A percentile compares a stretch with the other conserved stretches of the same genome.
These are phyloP conservation scores for Trichoderma cornu-damae DNA, from an alignment of 2,329 filamentous ascomycete species.

Conservation along the genomic window DNA sequence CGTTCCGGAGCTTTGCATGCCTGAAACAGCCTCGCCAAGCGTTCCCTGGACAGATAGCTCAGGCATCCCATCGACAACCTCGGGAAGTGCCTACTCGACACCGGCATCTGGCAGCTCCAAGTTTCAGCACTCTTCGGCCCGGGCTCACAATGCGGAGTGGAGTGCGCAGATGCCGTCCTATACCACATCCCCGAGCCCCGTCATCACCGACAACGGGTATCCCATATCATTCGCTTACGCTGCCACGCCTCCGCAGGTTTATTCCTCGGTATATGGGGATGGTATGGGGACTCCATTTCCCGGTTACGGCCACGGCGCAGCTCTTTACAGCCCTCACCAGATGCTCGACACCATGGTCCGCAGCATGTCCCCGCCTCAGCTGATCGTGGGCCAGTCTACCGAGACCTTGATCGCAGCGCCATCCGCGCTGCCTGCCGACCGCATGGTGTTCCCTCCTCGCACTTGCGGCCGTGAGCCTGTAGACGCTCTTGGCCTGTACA, in stretches of 20 bases:
- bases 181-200: conserved; percentile 22
- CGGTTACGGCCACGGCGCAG: conserved; percentile 34
- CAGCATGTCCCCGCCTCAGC: conserved; percentile 46
- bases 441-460: conserved; percentile 34
- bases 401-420: conserved; percentile 47
- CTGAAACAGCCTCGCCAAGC: conserved; percentile 22
- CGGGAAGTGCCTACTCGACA: conserved; percentile 46
- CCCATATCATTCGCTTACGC: conserved; percentile 30
- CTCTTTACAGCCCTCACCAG: conserved; percentile 35
- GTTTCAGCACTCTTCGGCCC: conserved; percentile 26
- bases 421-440: conserved; percentile 34
- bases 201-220: conserved; percentile 24
- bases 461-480: conserved; percentile 40
- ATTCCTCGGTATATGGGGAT: conserved; percentile 33
- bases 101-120: conserved; percentile 37
- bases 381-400: conserved; percentile 43
- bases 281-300: conserved; percentile 30
- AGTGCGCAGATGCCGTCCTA: conserved; percentile 29
- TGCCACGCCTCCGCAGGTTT: conserved; percentile 30
- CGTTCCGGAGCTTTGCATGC: conserved; percentile 23
- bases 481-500: conserved; percentile 36
- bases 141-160: conserved; percentile 33
- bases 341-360: conserved; percentile 42
- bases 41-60: conserved; percentile 36
- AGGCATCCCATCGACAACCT: conserved; percentile 41